Percentiles rank a stretch among this genome's conserved stretches.
These are phyloP conservation scores for Mycena galericulata DNA, from an alignment of 768 basidiomycete species.

Conservation along the genomic window DNA sequence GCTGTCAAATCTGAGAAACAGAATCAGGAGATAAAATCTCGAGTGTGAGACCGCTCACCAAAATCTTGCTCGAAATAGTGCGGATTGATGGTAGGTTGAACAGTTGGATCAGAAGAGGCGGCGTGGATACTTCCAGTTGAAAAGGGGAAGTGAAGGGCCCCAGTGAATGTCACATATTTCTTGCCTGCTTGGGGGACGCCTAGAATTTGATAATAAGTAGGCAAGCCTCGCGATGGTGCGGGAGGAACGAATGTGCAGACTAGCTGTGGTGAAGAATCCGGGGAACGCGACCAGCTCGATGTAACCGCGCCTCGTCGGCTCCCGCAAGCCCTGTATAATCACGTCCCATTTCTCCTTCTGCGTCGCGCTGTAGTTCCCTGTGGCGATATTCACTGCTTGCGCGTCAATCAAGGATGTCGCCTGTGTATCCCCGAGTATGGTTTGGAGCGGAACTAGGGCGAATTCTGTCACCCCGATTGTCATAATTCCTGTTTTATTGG, in stretches of 20 bases:
- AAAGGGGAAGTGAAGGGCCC: constrained; percentile 38
- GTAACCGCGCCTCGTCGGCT: constrained; percentile 16
- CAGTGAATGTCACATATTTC: constrained; percentile 40
- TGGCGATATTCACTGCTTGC: constrained; percentile 7
- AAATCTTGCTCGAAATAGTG: constrained; percentile 42
- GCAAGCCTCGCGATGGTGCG: background rate
- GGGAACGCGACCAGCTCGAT: constrained; percentile 25
- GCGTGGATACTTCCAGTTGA: constrained; percentile 40
- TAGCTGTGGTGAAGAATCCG: constrained; percentile 24
- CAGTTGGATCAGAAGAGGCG: constrained; percentile 31
- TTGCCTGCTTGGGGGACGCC: constrained; percentile 29
- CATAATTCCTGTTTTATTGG: constrained; percentile 30
- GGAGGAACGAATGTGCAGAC: background rate
- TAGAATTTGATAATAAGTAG: background rate
- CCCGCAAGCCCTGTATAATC: constrained; percentile 8
- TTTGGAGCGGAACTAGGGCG: constrained; percentile 32
- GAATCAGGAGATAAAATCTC: background rate
- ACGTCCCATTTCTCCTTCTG: constrained; percentile 28
- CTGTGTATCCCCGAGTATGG: background rate
- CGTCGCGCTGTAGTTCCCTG: background rate
- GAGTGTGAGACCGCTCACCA: constrained; percentile 26
- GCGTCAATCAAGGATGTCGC: constrained; percentile 21
- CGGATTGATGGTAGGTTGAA: constrained; percentile 40
- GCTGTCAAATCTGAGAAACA: background rate
- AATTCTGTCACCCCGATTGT: constrained; percentile 32